These are phyloP conservation scores for Curvularia spicifera DNA, from an alignment of 2,329 filamentous ascomycete genomes.

Conservation along the genomic window DNA sequence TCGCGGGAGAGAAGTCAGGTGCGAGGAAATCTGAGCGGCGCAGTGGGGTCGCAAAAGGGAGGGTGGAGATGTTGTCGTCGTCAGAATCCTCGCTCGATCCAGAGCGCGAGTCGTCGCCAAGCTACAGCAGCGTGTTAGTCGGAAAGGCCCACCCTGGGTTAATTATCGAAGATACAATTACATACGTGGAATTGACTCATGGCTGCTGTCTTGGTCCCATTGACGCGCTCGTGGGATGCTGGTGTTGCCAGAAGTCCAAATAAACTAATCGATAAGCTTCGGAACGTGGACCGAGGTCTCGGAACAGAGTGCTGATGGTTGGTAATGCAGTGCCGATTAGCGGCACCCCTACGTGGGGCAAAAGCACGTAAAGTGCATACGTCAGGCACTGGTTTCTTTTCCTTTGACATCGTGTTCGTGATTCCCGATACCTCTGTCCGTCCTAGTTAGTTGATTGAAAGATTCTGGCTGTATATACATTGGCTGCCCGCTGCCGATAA, in stretches of 20 bases:
- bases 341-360: conserved; percentile 11
- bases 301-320: conserved; percentile 18
- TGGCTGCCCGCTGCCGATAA: not conserved
- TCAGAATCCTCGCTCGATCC: conserved; percentile 52
- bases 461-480: not conserved
- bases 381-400: conserved; percentile 8
- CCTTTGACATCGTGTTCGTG: not conserved
- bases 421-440: not conserved
- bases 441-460: not conserved
- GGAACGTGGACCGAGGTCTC: conserved; percentile 35
- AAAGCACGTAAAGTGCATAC: conserved; percentile 9
- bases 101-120: conserved; percentile 24
- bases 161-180: not conserved
- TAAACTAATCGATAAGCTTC: conserved; percentile 34
- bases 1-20: conserved; percentile 75
- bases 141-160: no score
- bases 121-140: conserved; percentile 6
- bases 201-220: conserved; percentile 23
- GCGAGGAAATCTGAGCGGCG: conserved; percentile 82
- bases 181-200: conserved; percentile 60
- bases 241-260: conserved; percentile 19
- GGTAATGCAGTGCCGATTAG: conserved; percentile 15
- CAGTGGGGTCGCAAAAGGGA: conserved; percentile 88
- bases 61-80: conserved; percentile 63
- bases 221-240: not conserved